phyloP scores from a whole-genome alignment of 176 grass and related monocot genomes.

The Eragrostis nindensis region DNA sequence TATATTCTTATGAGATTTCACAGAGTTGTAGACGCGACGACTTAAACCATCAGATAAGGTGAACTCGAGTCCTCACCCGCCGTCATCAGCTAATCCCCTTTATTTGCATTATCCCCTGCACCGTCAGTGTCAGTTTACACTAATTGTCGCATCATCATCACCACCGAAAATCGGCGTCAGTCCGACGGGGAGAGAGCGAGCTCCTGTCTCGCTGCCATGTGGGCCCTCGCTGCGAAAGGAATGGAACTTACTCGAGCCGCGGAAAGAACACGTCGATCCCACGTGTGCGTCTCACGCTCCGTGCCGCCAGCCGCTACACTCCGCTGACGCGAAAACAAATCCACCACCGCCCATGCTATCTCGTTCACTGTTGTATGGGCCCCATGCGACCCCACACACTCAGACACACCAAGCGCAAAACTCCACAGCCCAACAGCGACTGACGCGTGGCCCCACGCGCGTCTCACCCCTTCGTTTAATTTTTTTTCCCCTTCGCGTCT shows the following conservation, averaged over 20 bases:
- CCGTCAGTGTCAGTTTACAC: neutral
- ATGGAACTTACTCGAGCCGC: neutral
- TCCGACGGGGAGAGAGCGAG: neutral
- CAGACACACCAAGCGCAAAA: neutral
- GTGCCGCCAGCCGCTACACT: neutral
- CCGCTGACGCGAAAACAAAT: neutral
- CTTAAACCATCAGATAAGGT: no score
- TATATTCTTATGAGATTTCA: no score
- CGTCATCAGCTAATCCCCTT: no score
- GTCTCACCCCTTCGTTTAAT: neutral
- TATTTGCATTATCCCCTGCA: neutral
- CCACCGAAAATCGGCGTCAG: neutral
- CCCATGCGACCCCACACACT: neutral
- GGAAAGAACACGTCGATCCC: neutral
- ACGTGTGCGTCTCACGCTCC: neutral
- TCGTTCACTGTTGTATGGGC: neutral
- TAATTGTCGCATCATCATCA: neutral
- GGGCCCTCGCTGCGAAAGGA: neutral
- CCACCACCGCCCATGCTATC: neutral
- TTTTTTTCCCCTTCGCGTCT: neutral
- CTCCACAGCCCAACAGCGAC: neutral
- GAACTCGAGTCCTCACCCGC: no score
- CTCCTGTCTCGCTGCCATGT: neutral
- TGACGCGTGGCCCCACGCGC: neutral
- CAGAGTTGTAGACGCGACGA: no score